Conservation (phyloP, 345 rosid genomes). For the Punica granatum region DNA sequence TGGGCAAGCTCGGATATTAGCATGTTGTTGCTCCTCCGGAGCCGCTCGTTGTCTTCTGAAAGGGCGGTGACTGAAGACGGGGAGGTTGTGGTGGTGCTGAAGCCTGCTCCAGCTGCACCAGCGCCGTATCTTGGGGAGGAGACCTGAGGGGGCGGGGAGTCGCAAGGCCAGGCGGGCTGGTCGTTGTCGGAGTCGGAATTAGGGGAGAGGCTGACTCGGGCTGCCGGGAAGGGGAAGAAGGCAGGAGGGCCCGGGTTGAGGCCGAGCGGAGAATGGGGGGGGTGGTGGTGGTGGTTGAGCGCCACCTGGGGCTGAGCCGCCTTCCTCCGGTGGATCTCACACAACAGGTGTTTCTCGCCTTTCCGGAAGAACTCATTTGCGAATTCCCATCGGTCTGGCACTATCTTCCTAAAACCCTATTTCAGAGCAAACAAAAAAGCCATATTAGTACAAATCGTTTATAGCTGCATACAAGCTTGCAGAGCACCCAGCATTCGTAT, state of each 20-base stretch:
- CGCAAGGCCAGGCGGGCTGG: constrained; percentile 5
- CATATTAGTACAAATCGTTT: no score
- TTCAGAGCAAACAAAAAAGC: not conserved
- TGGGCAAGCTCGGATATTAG: constrained; percentile 43
- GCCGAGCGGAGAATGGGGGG: constrained; percentile 4
- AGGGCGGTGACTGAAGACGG: constrained; percentile 26
- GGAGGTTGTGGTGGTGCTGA: constrained; percentile 4
- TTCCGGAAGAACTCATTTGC: constrained; percentile 91
- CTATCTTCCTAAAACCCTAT: constrained; percentile 97
- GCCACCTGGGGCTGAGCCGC: constrained; percentile 22
- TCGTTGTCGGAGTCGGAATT: constrained; percentile 14
- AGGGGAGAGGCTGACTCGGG: constrained; percentile 14
- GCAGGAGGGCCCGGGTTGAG: not conserved
- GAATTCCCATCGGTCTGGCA: constrained; percentile 98
- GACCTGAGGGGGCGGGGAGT: constrained; percentile 17
- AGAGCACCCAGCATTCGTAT: no score
- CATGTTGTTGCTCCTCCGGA: constrained; percentile 37
- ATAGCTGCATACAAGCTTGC: no score
- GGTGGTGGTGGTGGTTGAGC: constrained; percentile 9
- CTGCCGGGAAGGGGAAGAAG: constrained; percentile 10
- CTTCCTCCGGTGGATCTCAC: constrained; percentile 95
- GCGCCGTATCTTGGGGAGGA: constrained; percentile 14
- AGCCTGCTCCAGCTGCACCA: not conserved
- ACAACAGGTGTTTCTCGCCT: constrained; percentile 88
- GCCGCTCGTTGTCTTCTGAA: constrained; percentile 42